These are phyloP conservation scores for Candida andamanensis DNA, from an alignment of 805 yeast genomes.

Conservation along the genomic window DNA sequence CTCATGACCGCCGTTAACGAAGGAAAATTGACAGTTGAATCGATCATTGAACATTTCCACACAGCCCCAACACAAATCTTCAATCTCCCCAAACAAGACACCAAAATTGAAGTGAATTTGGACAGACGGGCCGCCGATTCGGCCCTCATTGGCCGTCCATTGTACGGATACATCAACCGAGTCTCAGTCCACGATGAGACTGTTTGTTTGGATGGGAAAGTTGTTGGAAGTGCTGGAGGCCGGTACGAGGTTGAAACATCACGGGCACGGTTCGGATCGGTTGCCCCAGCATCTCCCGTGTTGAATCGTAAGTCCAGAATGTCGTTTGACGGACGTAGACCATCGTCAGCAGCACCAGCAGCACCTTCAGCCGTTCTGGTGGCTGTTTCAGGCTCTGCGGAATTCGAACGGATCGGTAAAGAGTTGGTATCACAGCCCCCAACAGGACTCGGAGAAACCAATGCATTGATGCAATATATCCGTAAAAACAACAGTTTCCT, in stretches of 20 bases:
- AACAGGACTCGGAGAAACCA: constrained; percentile 66
- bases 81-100: constrained; percentile 74
- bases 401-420: constrained; percentile 50
- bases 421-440: constrained; percentile 70
- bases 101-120: constrained; percentile 75
- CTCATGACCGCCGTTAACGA: constrained; percentile 74
- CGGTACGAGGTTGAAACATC: constrained; percentile 42
- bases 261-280: constrained; percentile 39
- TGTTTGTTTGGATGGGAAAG: constrained; percentile 76
- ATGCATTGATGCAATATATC: constrained; percentile 73
- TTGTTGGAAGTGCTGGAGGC: constrained; percentile 60
- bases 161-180: constrained; percentile 84
- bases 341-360: constrained; percentile 34
- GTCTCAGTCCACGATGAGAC: constrained; percentile 76
- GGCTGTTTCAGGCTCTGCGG: constrained; percentile 30
- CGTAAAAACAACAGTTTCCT: constrained; percentile 85
- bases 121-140: constrained; percentile 56
- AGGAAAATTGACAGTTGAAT: constrained; percentile 65
- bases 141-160: constrained; percentile 26
- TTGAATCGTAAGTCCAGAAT: constrained; percentile 32
- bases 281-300: constrained; percentile 36
- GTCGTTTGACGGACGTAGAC: constrained; percentile 35
- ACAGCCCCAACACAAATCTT: constrained; percentile 79
- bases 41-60: constrained; percentile 68
- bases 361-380: no score